Evolutionary conservation across 2,329 filamentous ascomycete species (phyloP), one percentile per base, ranked within the genome.

Genomic region (Hypoxylon sp.): DNA sequence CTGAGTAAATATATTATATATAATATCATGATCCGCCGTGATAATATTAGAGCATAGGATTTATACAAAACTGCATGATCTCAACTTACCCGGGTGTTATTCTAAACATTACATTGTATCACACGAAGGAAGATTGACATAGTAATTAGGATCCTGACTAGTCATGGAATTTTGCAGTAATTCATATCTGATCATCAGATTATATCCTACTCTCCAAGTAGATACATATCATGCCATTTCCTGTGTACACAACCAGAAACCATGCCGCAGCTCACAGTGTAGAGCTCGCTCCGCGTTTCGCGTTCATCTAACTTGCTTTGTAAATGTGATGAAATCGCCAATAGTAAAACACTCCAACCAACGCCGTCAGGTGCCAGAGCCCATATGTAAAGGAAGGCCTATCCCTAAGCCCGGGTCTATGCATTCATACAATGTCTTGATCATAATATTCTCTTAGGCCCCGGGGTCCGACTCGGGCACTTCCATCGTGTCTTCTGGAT

Each of bases 391-490:
- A 26, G 52, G 5, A 26, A 47, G 55, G 39, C 47, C 47, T 30
- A 47, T 34, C 59, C 41, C 53, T 51, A 52, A 59, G 44, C n/a
- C 52, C 46, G 19, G 53, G 46, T 52, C 44, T 50, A 61, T 59
- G 47, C 44, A 62, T 58, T 39, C 55, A 22, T 66, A 39, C 37
- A 55, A 32, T 32, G 49, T 46, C 10, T 20, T 3, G 30, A 17
- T 15, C 26, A 20, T 20, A 20, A 50, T 20, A 41, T 32, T 8
- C 28, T 37, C 19, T 66, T 65, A 83, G 30, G 80, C 78, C 11
- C 73, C 76, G 0, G 85, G 84, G 69, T 87, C 81, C 75, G 87
- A 82, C 73, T 86, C 68, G 61, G 83, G 68, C 73, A 79, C 72
- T 60, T 76, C 80, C 3, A 81, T 75, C 5, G 28, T 43, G 6